Conservation (phyloP, 1,284 basidiomycete genomes). For the Austroboletus novae-zelandiae region DNA sequence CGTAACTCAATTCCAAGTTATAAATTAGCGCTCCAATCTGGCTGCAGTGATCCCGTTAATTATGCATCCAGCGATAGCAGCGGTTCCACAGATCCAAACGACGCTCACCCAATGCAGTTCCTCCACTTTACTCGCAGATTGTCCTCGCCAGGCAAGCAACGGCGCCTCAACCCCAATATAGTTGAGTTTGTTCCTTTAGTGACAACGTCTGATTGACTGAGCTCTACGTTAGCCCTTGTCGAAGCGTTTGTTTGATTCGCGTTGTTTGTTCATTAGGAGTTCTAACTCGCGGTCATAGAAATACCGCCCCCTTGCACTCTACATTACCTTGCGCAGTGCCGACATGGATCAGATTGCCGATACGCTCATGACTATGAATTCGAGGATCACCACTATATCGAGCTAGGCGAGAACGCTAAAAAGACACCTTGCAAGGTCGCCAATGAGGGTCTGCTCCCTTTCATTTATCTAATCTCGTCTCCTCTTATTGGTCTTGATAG, state of each 20-base stretch:
- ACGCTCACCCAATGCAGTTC: conserved; percentile 25
- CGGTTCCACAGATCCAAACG: conserved; percentile 35
- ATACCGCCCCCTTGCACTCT: conserved; percentile 61
- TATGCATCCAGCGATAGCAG: conserved; percentile 32
- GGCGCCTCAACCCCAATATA: conserved; percentile 48
- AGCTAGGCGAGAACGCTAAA: conserved; percentile 52
- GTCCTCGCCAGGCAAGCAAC: conserved; percentile 36
- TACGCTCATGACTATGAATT: conserved; percentile 59
- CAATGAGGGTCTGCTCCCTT: conserved; percentile 44
- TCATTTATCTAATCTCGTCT: background rate
- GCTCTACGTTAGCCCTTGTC: conserved; percentile 45
- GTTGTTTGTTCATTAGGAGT: conserved; percentile 4
- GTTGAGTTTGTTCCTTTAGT: conserved; percentile 38
- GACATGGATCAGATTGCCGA: conserved; percentile 51
- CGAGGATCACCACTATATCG: conserved; percentile 47
- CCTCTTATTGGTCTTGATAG: conserved; percentile 30
- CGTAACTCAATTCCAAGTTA: conserved; percentile 33
- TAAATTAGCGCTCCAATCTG: conserved; percentile 28
- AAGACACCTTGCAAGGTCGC: conserved; percentile 56
- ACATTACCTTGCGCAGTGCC: conserved; percentile 58
- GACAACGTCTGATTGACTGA: conserved; percentile 18
- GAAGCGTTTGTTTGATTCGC: conserved; percentile 45
- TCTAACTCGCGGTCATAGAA: conserved; percentile 33
- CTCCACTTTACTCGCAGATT: conserved; percentile 27
- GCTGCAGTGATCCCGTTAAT: conserved; percentile 17